Conservation (phyloP, 257 asterid species). For the Capsicum baccatum region DNA sequence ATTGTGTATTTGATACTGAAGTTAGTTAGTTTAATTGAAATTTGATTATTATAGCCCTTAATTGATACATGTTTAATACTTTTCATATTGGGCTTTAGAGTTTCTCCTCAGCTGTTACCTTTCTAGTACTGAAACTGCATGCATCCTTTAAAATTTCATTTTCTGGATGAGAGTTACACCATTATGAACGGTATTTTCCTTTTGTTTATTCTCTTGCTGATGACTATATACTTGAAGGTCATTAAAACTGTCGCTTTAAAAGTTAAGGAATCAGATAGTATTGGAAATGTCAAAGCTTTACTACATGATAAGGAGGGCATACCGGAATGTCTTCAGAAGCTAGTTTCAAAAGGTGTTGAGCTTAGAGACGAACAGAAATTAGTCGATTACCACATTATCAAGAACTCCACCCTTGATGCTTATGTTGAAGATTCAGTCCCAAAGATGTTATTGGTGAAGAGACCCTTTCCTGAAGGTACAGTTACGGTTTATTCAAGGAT, state of each 20-base stretch:
- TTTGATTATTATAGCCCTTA: too few relatives aligned
- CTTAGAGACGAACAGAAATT: conserved; percentile 33
- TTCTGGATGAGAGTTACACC: neutral
- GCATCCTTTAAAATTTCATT: too few relatives aligned
- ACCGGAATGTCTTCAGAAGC: conserved; percentile 32
- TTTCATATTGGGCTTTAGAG: too few relatives aligned
- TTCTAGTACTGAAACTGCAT: too few relatives aligned
- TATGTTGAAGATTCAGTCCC: conserved; percentile 28
- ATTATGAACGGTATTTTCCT: too few relatives aligned
- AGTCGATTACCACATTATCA: conserved; percentile 28
- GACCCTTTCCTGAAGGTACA: neutral
- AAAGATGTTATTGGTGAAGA: conserved; percentile 25
- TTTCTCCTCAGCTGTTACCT: too few relatives aligned
- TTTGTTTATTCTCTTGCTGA: neutral
- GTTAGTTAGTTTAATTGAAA: too few relatives aligned
- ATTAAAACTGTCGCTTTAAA: conserved; percentile 28
- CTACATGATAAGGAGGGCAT: conserved; percentile 34
- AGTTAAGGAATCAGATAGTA: conserved; percentile 31
- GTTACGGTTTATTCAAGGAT: conserved; percentile 30
- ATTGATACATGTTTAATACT: too few relatives aligned
- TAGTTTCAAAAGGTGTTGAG: conserved; percentile 4
- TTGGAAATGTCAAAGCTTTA: conserved; percentile 27
- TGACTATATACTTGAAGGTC: conserved; percentile 24
- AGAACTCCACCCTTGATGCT: conserved; percentile 33
- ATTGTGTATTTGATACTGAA: too few relatives aligned